phyloP scores from a whole-genome alignment of 192 early-diverging fungal species.

The Mortierella alpina region DNA sequence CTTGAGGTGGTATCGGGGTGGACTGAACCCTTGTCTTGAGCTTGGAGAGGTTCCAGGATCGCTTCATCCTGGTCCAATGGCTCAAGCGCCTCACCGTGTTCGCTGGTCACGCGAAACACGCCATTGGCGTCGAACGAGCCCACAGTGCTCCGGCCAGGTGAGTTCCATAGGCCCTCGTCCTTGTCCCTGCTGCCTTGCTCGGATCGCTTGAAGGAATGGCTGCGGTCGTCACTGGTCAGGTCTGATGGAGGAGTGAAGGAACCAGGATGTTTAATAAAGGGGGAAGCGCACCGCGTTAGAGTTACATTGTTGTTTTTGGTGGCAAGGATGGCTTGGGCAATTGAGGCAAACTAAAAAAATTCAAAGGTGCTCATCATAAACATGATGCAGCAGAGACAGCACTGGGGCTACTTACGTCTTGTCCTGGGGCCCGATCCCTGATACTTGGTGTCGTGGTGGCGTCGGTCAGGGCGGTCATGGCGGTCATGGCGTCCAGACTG shows the following conservation, averaged over 20 bases:
- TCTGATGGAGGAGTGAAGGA: conserved; percentile 13
- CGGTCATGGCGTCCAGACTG: conserved; percentile 17
- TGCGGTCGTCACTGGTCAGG: conserved; percentile 34
- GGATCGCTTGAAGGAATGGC: conserved; percentile 47
- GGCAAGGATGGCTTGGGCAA: no score
- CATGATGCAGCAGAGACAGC: no score
- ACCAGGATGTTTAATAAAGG: no score
- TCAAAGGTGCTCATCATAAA: no score
- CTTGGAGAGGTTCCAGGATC: background rate
- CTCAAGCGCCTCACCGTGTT: conserved; percentile 54
- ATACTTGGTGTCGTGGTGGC: conserved; percentile 27
- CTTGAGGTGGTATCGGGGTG: no score
- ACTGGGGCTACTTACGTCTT: conserved; percentile 21
- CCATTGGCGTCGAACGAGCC: conserved; percentile 78
- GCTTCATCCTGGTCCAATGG: conserved; percentile 37
- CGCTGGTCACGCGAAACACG: conserved; percentile 69
- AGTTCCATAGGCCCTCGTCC: conserved; percentile 65
- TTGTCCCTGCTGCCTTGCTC: conserved; percentile 27
- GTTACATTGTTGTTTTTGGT: no score
- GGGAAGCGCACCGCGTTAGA: background rate
- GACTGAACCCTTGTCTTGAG: no score
- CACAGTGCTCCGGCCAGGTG: conserved; percentile 64
- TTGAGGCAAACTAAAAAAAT: no score
- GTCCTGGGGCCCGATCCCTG: conserved; percentile 26
- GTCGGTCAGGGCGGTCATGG: conserved; percentile 44